These are phyloP conservation scores for Alternaria consortialis DNA, from an alignment of 2,329 filamentous ascomycete genomes.

Conservation along the genomic window DNA sequence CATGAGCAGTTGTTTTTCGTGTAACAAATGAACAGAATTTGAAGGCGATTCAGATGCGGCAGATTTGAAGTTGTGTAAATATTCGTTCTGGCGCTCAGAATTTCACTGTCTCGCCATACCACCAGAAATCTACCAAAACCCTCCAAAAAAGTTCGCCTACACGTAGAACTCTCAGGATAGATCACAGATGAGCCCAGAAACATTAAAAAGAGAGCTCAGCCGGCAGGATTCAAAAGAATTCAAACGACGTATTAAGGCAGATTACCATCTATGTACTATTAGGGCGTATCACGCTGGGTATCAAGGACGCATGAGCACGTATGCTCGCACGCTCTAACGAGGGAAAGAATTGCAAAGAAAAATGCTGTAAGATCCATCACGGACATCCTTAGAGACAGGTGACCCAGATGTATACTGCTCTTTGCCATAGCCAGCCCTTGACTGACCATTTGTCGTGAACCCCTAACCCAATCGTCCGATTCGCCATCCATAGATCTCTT, in stretches of 20 bases:
- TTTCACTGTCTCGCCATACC: background rate
- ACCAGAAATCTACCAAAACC: background rate
- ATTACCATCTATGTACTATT: conserved; percentile 10
- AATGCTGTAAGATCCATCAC: background rate
- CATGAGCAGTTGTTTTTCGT: background rate
- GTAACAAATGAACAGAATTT: background rate
- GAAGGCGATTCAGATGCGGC: background rate
- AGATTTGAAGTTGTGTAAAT: background rate
- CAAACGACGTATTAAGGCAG: background rate
- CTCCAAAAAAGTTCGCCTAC: background rate
- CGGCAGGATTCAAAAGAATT: background rate
- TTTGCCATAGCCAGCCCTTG: background rate
- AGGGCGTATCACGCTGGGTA: conserved; percentile 9
- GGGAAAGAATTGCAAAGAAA: conserved; percentile 1
- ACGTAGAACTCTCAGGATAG: background rate
- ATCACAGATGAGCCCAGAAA: background rate
- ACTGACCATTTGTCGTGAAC: background rate
- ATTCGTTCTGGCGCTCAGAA: background rate
- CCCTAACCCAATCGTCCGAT: background rate
- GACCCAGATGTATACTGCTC: background rate
- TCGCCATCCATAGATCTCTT: background rate
- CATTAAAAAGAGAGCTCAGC: background rate
- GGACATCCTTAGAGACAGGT: conserved; percentile 1
- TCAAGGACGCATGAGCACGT: conserved; percentile 8
- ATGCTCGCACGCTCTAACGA: conserved; percentile 3